These are phyloP conservation scores for Alternaria dauci DNA, from an alignment of 2,329 filamentous ascomycete species.

Conservation along the genomic window DNA sequence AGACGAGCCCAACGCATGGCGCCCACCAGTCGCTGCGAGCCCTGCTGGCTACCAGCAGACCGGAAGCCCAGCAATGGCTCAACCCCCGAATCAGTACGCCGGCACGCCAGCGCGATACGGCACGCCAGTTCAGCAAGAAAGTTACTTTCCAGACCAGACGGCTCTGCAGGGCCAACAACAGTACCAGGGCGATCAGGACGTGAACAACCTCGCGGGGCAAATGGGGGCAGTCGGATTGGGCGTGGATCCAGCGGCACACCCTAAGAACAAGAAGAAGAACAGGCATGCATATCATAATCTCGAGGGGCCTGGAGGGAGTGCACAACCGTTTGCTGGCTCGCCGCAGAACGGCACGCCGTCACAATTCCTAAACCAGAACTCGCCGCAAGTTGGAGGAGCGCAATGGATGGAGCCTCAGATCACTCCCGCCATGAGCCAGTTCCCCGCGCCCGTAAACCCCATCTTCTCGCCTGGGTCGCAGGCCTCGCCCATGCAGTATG, in stretches of 20 bases:
- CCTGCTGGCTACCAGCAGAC: constrained; percentile 56
- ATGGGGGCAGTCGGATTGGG: constrained; percentile 41
- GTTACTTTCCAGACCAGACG: constrained; percentile 55
- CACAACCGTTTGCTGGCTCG: constrained; percentile 74
- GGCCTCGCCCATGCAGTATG: constrained; percentile 49
- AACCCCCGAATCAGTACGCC: constrained; percentile 43
- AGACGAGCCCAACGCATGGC: constrained; percentile 46
- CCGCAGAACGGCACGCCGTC: constrained; percentile 65
- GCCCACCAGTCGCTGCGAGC: constrained; percentile 55
- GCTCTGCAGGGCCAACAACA: constrained; percentile 28
- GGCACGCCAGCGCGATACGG: constrained; percentile 39
- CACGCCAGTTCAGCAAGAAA: constrained; percentile 44
- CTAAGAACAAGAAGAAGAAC: constrained; percentile 85
- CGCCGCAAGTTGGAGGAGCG: constrained; percentile 42
- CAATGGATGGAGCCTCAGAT: constrained; percentile 54
- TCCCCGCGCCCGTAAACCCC: constrained; percentile 65
- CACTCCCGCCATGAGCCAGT: constrained; percentile 64
- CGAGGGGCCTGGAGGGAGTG: constrained; percentile 71
- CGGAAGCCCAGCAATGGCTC: constrained; percentile 42
- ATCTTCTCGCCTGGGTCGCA: constrained; percentile 58
- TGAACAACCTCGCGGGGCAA: constrained; percentile 42
- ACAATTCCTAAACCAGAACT: constrained; percentile 65
- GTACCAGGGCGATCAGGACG: constrained; percentile 43
- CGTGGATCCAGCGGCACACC: constrained; percentile 54
- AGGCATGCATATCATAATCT: constrained; percentile 91